Conservation (phyloP, 768 basidiomycete species). For the Psilocybe cubensis region DNA sequence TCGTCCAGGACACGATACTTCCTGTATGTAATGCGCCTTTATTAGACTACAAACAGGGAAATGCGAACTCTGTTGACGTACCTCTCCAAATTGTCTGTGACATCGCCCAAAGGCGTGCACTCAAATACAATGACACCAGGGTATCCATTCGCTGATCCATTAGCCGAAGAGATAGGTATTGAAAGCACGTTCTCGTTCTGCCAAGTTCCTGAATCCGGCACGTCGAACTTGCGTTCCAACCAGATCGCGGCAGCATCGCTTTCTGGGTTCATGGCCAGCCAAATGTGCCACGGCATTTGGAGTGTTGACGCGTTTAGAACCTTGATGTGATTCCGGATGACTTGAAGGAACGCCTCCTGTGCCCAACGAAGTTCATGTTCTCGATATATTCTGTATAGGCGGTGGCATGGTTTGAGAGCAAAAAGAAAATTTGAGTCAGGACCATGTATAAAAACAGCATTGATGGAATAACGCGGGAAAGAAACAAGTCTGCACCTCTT, state of each 20-base stretch:
- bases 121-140: conserved; percentile 81
- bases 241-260: conserved; percentile 80
- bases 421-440: conserved; percentile 17
- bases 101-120: conserved; percentile 65
- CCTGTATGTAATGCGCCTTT: no score
- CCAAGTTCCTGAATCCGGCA: conserved; percentile 69
- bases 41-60: no score
- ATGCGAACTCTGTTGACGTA: conserved; percentile 33
- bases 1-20: conserved; percentile 77
- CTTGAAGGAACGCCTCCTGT: conserved; percentile 66
- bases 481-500: conserved; percentile 55
- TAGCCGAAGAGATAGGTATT: conserved; percentile 47
- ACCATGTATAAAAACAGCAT: conserved; percentile 10
- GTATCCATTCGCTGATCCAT: conserved; percentile 34
- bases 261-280: conserved; percentile 78
- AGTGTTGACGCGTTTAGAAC: conserved; percentile 31
- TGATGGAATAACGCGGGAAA: conserved; percentile 18
- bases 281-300: conserved; percentile 57
- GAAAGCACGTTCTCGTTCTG: conserved; percentile 60
- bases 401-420: no score
- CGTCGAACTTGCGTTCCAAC: conserved; percentile 76
- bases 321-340: conserved; percentile 43
- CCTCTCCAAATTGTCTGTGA: conserved; percentile 70
- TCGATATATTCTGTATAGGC: conserved; percentile 62
- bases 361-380: conserved; percentile 78